Evolutionary conservation across 2,329 filamentous ascomycete genomes (phyloP).

Genomic region (Claviceps monticola): DNA sequence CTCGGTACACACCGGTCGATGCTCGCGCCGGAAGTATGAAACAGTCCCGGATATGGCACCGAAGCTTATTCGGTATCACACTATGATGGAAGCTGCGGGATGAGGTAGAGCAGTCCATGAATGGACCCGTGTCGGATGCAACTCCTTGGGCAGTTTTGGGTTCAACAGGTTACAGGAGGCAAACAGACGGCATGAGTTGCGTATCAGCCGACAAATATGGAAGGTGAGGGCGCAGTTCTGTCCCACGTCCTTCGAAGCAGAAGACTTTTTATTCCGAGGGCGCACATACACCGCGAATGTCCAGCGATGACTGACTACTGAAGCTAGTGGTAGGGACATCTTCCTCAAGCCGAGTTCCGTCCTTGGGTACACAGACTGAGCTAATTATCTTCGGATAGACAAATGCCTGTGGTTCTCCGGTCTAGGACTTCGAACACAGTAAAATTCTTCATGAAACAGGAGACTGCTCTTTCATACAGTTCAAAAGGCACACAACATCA

Average conservation of each 20-base stretch:
- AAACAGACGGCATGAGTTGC: slow-evolving; percentile 4
- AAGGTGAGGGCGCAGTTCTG: background rate
- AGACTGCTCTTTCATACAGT: background rate
- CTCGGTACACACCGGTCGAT: background rate
- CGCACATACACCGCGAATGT: slow-evolving; percentile 2
- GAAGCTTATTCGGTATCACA: slow-evolving; percentile 4
- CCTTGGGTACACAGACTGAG: background rate
- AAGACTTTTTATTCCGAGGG: background rate
- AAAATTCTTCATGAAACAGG: background rate
- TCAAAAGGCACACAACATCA: background rate
- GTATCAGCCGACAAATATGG: background rate
- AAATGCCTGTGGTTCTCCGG: background rate
- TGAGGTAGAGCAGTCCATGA: slow-evolving; percentile 3
- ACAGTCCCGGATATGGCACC: background rate
- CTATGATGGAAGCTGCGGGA: background rate
- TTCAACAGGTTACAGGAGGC: slow-evolving; percentile 6
- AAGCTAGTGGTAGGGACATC: background rate
- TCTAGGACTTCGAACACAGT: background rate
- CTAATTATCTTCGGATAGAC: background rate
- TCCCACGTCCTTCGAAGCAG: background rate
- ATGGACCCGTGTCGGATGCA: slow-evolving; percentile 4
- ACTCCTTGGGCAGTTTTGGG: slow-evolving; percentile 2
- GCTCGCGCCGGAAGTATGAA: slow-evolving; percentile 1
- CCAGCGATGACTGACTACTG: background rate
- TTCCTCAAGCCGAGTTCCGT: background rate